Percentiles rank a stretch among this genome's conserved stretches.
phyloP scores from a whole-genome alignment of 352 stramenopile species.

The Phytophthora nicotianae region DNA sequence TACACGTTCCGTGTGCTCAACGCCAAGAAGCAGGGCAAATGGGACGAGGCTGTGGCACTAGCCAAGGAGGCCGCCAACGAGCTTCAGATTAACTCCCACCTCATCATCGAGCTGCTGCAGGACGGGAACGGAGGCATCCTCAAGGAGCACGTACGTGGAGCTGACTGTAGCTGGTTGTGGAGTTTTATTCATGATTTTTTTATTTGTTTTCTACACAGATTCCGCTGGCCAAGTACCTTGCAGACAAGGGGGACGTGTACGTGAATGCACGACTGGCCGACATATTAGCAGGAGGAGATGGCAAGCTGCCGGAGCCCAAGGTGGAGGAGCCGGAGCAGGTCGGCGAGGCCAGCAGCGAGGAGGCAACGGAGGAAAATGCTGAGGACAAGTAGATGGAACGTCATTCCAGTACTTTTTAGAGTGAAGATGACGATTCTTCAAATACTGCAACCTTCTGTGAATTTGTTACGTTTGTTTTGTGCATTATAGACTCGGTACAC shows the following conservation, averaged over 20 bases:
- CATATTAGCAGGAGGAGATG: slow-evolving; percentile 58
- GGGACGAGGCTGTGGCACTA: slow-evolving; percentile 62
- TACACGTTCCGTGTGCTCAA: slow-evolving; percentile 78
- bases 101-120: slow-evolving; percentile 71
- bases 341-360: slow-evolving; percentile 12
- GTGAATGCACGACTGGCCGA: slow-evolving; percentile 57
- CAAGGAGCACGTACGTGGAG: slow-evolving; percentile 49
- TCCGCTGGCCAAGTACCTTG: slow-evolving; percentile 77
- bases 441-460: slow-evolving; percentile 22
- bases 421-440: slow-evolving; percentile 32
- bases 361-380: slow-evolving; percentile 22
- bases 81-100: slow-evolving; percentile 80
- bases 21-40: slow-evolving; percentile 62
- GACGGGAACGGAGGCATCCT: slow-evolving; percentile 67
- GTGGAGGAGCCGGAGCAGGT: slow-evolving; percentile 26
- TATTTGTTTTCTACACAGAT: slow-evolving; percentile 39
- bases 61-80: slow-evolving; percentile 67
- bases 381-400: slow-evolving; percentile 31
- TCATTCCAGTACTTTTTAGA: slow-evolving; percentile 16
- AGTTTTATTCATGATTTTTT: slow-evolving; percentile 2
- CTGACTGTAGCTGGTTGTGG: neutral
- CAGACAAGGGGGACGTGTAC: slow-evolving; percentile 82
- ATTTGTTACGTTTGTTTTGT: slow-evolving; percentile 19
- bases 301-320: slow-evolving; percentile 29
- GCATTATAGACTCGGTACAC: slow-evolving; percentile 17